Base-by-base conservation (phyloP, 352 stramenopile genomes). In the Peronosclerospora sorghi region DNA sequence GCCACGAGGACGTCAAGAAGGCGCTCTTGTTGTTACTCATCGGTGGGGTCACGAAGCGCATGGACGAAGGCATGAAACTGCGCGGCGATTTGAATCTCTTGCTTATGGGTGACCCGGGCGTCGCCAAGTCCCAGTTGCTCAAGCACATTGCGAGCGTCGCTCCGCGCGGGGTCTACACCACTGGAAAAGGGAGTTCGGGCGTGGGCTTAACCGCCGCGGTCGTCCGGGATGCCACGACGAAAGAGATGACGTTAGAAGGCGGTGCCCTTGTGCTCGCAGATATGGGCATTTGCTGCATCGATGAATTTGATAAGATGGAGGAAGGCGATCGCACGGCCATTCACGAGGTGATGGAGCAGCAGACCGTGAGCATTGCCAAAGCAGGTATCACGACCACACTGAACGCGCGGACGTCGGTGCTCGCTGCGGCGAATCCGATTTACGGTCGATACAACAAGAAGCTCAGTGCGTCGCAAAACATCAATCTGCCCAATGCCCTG, bases 291-390 rank as follows among this genome's bases (percentile, higher is more conserved):
- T 98, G 95, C 62, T 95, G 86, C 38, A 99, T 99, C 59, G 96
- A 99, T 66, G 96, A 99, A 69, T 98, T 97, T 32, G 91, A 97
- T 59, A 98, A 97, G 65, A 99, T 98, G 95, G 95, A 98, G 41
- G 95, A 99, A 59, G 63, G 68, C 1, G 95, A 99, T 58, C 84
- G 96, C 38, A 99, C 96, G 2, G 94, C 96, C 6, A 99, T 99
- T 56, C 97, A 99, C 73, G 93, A 98, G 68, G 96, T 99, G 5
- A 99, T 99, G 96, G 97, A 99, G 70, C 96, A 99, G 59, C 96
- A 99, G 56, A 99, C 96, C 0, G 95, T 99, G 20, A 94, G 80
- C 54, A 97, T 99, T 51, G 96, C 96, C 23, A 99, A 99, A 57
- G 97, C 96, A 10, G 96, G 96, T 15, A 99, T 99, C 54, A 97